phyloP scores from a whole-genome alignment of 441 rosid genomes.

The Isatis lusitanica region DNA sequence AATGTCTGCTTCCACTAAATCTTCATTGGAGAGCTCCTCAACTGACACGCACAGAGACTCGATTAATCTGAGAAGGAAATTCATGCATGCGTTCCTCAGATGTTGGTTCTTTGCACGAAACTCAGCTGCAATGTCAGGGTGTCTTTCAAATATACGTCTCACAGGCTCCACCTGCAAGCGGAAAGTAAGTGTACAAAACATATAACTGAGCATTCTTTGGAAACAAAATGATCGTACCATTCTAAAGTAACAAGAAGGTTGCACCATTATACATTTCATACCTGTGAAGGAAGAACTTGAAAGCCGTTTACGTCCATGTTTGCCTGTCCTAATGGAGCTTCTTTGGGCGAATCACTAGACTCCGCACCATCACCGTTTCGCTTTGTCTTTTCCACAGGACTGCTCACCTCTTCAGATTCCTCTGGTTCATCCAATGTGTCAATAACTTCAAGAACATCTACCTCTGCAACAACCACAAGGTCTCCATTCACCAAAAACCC shows the following conservation, averaged over 20 bases:
- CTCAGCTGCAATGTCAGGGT: not conserved
- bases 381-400: not conserved
- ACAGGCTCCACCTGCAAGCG: not conserved
- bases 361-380: not conserved
- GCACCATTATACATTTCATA: not conserved
- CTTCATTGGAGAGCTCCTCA: not conserved
- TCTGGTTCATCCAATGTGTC: not conserved
- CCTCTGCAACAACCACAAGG: not conserved
- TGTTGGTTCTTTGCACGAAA: not conserved
- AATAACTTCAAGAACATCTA: constrained; percentile 1
- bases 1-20: not conserved
- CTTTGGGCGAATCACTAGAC: not conserved
- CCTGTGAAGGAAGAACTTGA: constrained; percentile 8
- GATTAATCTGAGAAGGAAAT: not conserved
- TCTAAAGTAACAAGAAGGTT: not conserved
- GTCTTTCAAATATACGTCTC: not conserved
- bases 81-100: not conserved
- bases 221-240: too few relatives aligned
- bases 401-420: not conserved
- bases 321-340: not conserved
- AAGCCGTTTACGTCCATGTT: not conserved
- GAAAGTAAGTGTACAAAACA: not conserved
- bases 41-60: not conserved
- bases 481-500: not conserved
- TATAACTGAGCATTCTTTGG: not conserved